phyloP scores from a whole-genome alignment of 768 basidiomycete species.

The Lactarius sanguifluus region DNA sequence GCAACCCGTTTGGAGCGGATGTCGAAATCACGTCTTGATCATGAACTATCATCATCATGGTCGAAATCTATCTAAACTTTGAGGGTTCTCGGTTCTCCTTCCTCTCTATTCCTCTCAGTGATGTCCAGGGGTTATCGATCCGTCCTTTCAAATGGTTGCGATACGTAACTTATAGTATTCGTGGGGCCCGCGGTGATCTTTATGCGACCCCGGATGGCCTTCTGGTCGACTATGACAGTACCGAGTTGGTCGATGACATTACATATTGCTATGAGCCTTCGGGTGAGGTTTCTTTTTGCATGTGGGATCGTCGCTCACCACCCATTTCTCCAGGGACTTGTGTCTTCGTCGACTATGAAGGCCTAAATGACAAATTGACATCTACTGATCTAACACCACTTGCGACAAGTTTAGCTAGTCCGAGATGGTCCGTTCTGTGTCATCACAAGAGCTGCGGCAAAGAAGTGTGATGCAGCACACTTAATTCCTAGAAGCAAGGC shows the following conservation, averaged over 20 bases:
- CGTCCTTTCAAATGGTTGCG: background rate
- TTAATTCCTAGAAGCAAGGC: background rate
- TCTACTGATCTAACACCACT: background rate
- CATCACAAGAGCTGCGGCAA: background rate
- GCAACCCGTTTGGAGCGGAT: no score
- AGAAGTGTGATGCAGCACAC: background rate
- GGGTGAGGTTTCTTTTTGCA: background rate
- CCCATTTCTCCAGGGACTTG: background rate
- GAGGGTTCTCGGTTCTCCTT: no score
- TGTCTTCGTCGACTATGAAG: background rate
- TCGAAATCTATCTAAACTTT: no score
- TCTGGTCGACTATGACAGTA: background rate
- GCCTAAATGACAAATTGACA: background rate
- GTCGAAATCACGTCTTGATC: no score
- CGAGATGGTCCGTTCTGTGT: background rate
- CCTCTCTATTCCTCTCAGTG: no score
- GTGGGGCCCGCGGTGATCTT: background rate
- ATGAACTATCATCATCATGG: no score
- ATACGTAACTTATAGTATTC: constrained; percentile 8
- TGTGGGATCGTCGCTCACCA: background rate
- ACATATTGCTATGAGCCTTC: background rate
- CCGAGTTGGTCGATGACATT: background rate
- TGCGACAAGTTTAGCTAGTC: background rate
- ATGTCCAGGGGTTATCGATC: no score
- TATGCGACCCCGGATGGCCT: background rate